Percentiles rank a stretch among this genome's conserved stretches.
Conservation (phyloP, 768 basidiomycete genomes). For the Termitomyces sp. region DNA sequence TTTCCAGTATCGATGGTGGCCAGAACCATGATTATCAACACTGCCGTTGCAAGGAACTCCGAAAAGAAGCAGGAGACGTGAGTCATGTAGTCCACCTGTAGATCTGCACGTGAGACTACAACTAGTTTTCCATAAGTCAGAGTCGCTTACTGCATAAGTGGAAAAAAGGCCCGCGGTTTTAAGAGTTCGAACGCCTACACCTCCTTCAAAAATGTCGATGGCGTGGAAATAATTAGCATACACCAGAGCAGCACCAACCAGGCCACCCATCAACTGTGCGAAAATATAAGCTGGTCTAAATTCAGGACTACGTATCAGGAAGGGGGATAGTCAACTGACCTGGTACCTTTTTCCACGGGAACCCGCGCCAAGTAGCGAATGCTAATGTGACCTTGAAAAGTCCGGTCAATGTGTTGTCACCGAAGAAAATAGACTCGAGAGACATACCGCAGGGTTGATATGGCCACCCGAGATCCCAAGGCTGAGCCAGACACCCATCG, state of each 20-base stretch:
- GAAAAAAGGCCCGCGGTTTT: conserved; percentile 52
- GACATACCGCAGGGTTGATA: conserved; percentile 31
- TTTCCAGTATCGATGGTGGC: conserved; percentile 51
- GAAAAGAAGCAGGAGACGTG: conserved; percentile 35
- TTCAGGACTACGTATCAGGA: neutral
- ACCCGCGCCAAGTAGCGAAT: conserved; percentile 57
- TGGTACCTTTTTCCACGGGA: conserved; percentile 71
- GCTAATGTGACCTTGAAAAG: conserved; percentile 51
- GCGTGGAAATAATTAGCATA: conserved; percentile 70
- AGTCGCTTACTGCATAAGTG: conserved; percentile 50
- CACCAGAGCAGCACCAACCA: conserved; percentile 53
- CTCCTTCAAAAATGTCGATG: conserved; percentile 60
- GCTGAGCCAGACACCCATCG: conserved; percentile 43
- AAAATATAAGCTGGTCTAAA: conserved; percentile 39
- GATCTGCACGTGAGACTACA: neutral
- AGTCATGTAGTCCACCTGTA: conserved; percentile 27
- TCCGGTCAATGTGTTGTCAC: conserved; percentile 1
- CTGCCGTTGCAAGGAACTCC: conserved; percentile 56
- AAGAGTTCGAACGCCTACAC: conserved; percentile 45
- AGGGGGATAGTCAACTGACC: conserved; percentile 14
- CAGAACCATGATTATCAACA: conserved; percentile 54
- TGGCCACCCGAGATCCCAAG: conserved; percentile 49
- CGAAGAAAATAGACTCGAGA: neutral
- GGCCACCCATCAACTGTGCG: conserved; percentile 58
- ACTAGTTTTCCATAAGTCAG: neutral